These are phyloP conservation scores for Colletotrichum costaricense DNA, from an alignment of 2,329 filamentous ascomycete species.

Conservation along the genomic window DNA sequence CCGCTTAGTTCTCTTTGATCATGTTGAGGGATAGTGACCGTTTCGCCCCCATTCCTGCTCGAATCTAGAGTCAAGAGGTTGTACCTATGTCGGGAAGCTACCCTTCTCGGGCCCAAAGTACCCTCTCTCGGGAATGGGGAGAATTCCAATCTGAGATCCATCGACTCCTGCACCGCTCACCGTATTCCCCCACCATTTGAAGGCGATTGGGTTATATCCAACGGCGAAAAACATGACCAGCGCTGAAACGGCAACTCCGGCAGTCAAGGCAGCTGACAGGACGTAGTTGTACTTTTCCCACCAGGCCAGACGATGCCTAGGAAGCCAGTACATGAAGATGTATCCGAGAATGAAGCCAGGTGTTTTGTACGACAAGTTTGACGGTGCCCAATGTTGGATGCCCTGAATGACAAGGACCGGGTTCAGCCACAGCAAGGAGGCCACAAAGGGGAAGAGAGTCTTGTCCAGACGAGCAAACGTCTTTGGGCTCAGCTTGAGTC, in stretches of 20 bases:
- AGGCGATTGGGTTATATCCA: conserved; percentile 47
- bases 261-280: conserved; percentile 54
- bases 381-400: conserved; percentile 55
- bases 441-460: conserved; percentile 51
- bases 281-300: conserved; percentile 61
- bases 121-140: conserved; percentile 39
- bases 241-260: conserved; percentile 54
- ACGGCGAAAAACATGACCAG: conserved; percentile 58
- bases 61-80: neutral
- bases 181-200: conserved; percentile 59
- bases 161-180: conserved; percentile 38
- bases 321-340: conserved; percentile 57
- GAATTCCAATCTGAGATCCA: conserved; percentile 38
- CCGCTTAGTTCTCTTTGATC: neutral
- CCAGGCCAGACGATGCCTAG: conserved; percentile 51
- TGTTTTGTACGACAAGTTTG: conserved; percentile 56
- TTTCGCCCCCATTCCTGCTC: too few species aligned
- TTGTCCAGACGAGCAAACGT: conserved; percentile 48
- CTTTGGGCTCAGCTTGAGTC: conserved; percentile 41
- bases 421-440: conserved; percentile 53
- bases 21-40: too few species aligned
- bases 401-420: conserved; percentile 54
- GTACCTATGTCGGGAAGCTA: conserved; percentile 25
- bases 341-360: conserved; percentile 53
- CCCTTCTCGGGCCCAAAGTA: conserved; percentile 44